phyloP scores from a whole-genome alignment of 139 green algal genomes.

The Tetradesmus obliquus region DNA sequence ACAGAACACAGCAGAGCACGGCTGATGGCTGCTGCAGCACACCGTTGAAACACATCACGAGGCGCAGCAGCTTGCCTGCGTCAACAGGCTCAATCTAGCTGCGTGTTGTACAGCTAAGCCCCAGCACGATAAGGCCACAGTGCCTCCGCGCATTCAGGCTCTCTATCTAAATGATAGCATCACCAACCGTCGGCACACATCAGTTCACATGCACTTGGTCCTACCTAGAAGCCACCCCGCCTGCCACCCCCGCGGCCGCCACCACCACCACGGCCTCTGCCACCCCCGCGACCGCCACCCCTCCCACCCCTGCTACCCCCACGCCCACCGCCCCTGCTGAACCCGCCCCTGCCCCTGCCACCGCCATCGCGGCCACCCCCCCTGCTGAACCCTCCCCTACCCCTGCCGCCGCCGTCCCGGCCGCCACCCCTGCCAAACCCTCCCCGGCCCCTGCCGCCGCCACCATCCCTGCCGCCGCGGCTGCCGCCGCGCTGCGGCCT shows the following conservation, averaged over 20 bases:
- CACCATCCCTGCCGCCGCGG: not conserved
- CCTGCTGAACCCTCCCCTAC: not conserved
- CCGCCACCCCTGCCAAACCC: not conserved
- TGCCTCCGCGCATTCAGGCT: too few species aligned
- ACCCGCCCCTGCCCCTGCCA: constrained; percentile 9
- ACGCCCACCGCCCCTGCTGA: not conserved
- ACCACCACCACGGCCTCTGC: constrained; percentile 6
- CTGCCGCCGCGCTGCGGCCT: not conserved
- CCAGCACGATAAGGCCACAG: too few species aligned
- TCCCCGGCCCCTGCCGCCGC: constrained; percentile 10
- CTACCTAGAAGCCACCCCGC: not conserved
- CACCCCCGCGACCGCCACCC: constrained; percentile 4
- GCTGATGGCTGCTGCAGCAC: too few species aligned
- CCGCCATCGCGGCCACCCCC: constrained; percentile 4
- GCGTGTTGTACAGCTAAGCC: too few species aligned
- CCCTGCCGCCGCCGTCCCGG: not conserved
- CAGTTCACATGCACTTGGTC: too few species aligned
- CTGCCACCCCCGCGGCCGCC: not conserved
- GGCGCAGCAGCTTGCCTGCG: too few species aligned
- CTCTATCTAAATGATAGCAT: not conserved
- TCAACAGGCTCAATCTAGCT: too few species aligned
- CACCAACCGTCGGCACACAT: too few species aligned
- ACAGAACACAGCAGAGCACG: too few species aligned
- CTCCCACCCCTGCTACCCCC: not conserved
- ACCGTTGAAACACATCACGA: too few species aligned